A percentile compares a stretch with the other conserved stretches of the same genome.
Conservation (phyloP, 2,329 filamentous ascomycete species). For the Penicillium paneum region DNA sequence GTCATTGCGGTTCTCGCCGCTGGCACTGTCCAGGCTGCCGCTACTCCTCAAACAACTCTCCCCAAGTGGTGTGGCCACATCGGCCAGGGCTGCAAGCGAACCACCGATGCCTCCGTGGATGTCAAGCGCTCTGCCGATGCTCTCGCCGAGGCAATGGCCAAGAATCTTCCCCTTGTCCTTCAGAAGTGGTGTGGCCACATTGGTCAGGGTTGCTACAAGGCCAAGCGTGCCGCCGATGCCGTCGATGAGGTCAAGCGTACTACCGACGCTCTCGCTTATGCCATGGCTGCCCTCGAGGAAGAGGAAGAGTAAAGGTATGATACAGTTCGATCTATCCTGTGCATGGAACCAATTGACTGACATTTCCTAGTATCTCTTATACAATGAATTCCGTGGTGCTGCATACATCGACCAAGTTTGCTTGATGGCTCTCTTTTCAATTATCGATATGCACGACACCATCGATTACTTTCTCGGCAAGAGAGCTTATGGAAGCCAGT, state of each 20-base stretch:
- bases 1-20: constrained; percentile 43
- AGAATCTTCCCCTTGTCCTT: constrained; percentile 23
- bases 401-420: neutral
- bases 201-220: constrained; percentile 52
- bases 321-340: neutral
- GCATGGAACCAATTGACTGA: neutral
- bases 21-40: constrained; percentile 32
- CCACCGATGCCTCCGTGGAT: constrained; percentile 24
- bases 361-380: neutral
- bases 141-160: constrained; percentile 31
- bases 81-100: constrained; percentile 32
- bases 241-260: constrained; percentile 52
- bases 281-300: constrained; percentile 32
- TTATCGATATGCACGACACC: neutral
- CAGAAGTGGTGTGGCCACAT: constrained; percentile 34
- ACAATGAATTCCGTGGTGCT: neutral
- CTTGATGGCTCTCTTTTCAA: neutral
- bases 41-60: constrained; percentile 11
- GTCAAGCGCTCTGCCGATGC: constrained; percentile 35
- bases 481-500: neutral
- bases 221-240: constrained; percentile 63
- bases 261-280: constrained; percentile 32
- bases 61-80: constrained; percentile 32
- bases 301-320: constrained; percentile 25
- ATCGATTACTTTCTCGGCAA: neutral